A percentile compares a stretch with the other conserved stretches of the same genome.
Conservation (phyloP, 805 yeast species). For the Saturnispora halmiae region DNA sequence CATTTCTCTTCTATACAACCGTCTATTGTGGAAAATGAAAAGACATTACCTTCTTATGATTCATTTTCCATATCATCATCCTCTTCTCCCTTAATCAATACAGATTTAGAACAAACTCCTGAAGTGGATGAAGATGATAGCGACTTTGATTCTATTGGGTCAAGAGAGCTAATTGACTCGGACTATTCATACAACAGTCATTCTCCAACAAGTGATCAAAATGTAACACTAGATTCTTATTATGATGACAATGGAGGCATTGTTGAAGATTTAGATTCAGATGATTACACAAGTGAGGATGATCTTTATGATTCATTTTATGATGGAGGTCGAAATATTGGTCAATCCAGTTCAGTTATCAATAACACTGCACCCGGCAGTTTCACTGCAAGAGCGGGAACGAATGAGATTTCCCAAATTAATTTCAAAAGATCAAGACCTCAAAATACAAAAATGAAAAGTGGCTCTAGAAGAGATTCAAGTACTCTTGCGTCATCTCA, state of each 20-base stretch:
- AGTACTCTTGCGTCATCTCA: not conserved
- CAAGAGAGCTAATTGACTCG: slow-evolving; percentile 23
- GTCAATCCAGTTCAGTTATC: not conserved
- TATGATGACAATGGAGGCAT: slow-evolving; percentile 8
- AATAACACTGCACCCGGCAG: not conserved
- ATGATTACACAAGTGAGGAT: slow-evolving; percentile 21
- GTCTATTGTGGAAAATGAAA: no score
- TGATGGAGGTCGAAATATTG: slow-evolving; percentile 1
- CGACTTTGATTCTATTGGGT: slow-evolving; percentile 18
- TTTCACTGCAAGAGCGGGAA: slow-evolving; percentile 3
- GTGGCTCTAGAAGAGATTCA: not conserved
- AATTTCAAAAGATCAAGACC: slow-evolving; percentile 15
- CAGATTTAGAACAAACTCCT: no score
- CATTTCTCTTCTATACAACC: no score
- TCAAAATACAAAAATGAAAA: not conserved
- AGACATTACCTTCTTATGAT: not conserved
- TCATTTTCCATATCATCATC: not conserved
- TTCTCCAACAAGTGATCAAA: not conserved
- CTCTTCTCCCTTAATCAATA: not conserved
- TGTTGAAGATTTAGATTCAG: slow-evolving; percentile 22
- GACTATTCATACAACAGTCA: slow-evolving; percentile 15
- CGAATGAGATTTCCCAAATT: slow-evolving; percentile 17
- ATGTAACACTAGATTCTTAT: slow-evolving; percentile 1
- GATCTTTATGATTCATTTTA: slow-evolving; percentile 12
- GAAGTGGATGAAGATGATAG: slow-evolving; percentile 14